Conservation (phyloP, 768 basidiomycete species). For the Punctularia strigosozonata region DNA sequence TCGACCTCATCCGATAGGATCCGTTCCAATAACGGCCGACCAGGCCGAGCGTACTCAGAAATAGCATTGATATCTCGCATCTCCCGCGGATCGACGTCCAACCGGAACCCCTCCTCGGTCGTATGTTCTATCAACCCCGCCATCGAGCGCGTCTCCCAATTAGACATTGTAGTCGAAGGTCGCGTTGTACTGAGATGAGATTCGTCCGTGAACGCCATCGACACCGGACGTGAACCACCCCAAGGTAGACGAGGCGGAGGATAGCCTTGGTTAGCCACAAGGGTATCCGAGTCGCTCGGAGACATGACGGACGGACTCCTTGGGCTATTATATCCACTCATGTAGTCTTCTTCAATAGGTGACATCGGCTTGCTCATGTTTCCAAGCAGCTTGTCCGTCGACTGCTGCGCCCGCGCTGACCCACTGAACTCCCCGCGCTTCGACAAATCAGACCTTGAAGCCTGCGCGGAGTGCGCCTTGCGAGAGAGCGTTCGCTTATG, state of each 20-base stretch:
- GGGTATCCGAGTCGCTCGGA: background rate
- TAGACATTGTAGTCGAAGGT: conserved; percentile 10
- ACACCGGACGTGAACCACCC: background rate
- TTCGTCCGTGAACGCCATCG: background rate
- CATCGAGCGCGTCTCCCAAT: conserved; percentile 14
- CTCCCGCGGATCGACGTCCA: conserved; percentile 48
- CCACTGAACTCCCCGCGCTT: background rate
- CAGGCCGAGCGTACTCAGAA: conserved; percentile 51
- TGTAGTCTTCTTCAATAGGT: background rate
- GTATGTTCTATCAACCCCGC: conserved; percentile 15
- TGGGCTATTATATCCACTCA: background rate
- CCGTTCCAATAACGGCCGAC: conserved; percentile 51
- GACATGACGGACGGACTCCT: background rate
- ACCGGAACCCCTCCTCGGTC: conserved; percentile 9
- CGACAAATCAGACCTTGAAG: conserved; percentile 5
- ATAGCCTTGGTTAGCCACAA: background rate
- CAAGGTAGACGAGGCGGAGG: background rate
- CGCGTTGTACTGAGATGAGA: background rate
- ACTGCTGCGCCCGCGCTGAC: no score
- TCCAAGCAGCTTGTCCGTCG: background rate
- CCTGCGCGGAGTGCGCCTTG: conserved; percentile 9
- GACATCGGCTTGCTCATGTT: background rate
- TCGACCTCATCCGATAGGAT: conserved; percentile 58
- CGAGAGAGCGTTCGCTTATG: conserved; percentile 38
- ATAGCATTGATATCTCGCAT: conserved; percentile 44